Base-by-base conservation (phyloP, 805 yeast species). In the Teunomyces atbi region DNA sequence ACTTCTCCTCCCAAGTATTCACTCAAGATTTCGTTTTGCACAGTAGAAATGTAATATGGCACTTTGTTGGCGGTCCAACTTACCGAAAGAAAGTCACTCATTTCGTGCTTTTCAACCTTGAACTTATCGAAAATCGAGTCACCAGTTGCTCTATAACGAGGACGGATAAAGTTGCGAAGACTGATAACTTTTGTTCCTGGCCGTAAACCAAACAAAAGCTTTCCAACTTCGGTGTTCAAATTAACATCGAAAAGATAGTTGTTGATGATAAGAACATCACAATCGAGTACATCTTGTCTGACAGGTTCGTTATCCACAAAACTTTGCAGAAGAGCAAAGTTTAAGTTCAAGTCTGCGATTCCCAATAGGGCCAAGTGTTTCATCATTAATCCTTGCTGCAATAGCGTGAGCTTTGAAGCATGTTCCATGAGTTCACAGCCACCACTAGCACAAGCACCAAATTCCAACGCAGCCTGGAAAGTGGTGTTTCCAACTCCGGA, bases 401-500 rank as follows among this genome's bases (percentile, higher is more conserved):
- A 51, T 34, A 71, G 74, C 1, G 92, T 85, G 41, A 90, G 69
- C 5, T 72, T 69, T 8, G 91, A 84, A 0, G 97, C 96, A 53
- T 84, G 83, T 13, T 77, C 78, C 96, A 90, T 90, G 41, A 91
- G 78, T 61, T 91, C 97, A 64, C 92, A 88, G 0, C 97, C 97
- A 58, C 87, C 89, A 62, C 96, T 84, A 12, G 60, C 54, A 44
- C 74, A 74, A 49, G 90, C 86, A 2, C 96, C 96, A 60, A 79
- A 82, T 57, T 90, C 96, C 29, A 91, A 64, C 0, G 96, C 89
- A 0, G 96, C 95, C 62, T 90, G 97, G 35, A 90, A 76, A 0
- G 86, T 84, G 47, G 96, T 89, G 60, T 91, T 91, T 0, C 97
- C 97, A 12, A 91, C 97, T 12, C 97, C 97, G 0, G 96, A 89